phyloP scores from a whole-genome alignment of 495 filamentous ascomycete species.

The Talaromyces adpressus region DNA sequence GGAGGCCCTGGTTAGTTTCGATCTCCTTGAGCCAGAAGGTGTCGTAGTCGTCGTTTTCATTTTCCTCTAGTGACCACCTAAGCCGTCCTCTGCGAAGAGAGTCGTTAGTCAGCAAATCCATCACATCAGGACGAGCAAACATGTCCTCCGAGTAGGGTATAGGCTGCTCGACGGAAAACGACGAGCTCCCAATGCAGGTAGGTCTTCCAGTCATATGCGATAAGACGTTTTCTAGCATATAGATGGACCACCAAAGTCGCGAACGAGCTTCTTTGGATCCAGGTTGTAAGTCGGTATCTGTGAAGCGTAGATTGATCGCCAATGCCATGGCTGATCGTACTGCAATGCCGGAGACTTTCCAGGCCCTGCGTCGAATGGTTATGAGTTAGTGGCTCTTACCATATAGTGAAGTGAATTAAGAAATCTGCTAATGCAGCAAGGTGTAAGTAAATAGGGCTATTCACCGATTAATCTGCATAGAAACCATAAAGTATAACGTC shows the following conservation, averaged over 20 bases:
- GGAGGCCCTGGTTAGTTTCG: constrained; percentile 30
- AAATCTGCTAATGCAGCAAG: not conserved
- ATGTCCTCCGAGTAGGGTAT: constrained; percentile 46
- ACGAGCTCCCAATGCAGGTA: constrained; percentile 42
- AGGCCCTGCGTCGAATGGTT: constrained; percentile 37
- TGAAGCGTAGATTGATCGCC: constrained; percentile 54
- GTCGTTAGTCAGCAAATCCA: constrained; percentile 17
- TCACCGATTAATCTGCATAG: constrained; percentile 56
- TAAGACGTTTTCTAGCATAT: constrained; percentile 49
- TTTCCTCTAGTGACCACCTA: constrained; percentile 19
- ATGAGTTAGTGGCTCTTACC: not conserved
- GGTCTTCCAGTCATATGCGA: constrained; percentile 55
- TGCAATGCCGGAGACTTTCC: constrained; percentile 51
- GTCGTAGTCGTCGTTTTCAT: not conserved
- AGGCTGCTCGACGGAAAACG: constrained; percentile 48
- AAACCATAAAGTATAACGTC: constrained; percentile 51
- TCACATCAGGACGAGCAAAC: constrained; percentile 17
- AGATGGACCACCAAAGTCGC: constrained; percentile 60
- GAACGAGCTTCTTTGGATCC: constrained; percentile 50
- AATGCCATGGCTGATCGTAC: constrained; percentile 50
- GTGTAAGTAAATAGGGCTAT: not conserved
- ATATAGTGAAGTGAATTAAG: not conserved
- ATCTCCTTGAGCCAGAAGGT: constrained; percentile 21
- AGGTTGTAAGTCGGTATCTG: constrained; percentile 36
- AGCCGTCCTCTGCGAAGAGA: constrained; percentile 18